These are phyloP conservation scores for Anisodus acutangulus DNA, from an alignment of 257 asterid genomes.

Conservation along the genomic window DNA sequence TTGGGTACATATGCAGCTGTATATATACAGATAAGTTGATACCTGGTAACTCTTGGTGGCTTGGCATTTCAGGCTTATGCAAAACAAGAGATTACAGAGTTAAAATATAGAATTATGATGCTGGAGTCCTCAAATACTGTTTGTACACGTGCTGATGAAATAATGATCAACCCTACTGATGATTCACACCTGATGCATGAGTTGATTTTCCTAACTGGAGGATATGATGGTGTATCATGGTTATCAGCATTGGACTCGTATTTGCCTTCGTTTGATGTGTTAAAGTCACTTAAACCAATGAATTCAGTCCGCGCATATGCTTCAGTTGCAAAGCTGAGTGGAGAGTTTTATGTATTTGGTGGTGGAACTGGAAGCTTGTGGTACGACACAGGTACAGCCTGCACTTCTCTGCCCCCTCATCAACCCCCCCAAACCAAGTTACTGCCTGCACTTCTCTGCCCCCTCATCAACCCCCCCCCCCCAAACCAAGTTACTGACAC, in stretches of 20 bases:
- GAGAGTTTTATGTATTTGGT: constrained; percentile 76
- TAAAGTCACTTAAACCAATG: constrained; percentile 72
- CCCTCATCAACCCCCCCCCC: neutral
- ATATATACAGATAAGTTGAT: neutral
- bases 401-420: neutral
- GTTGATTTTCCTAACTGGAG: constrained; percentile 71
- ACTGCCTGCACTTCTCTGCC: neutral
- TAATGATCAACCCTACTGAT: constrained; percentile 41
- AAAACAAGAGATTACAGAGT: constrained; percentile 58
- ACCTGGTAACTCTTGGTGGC: constrained; percentile 15
- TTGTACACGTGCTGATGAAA: constrained; percentile 38
- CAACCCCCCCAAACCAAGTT: neutral
- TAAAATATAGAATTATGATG: constrained; percentile 47
- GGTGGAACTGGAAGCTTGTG: constrained; percentile 67
- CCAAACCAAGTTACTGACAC: constrained; percentile 7
- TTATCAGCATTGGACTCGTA: constrained; percentile 64
- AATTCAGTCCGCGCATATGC: constrained; percentile 62
- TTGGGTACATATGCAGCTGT: neutral
- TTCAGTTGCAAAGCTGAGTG: constrained; percentile 59
- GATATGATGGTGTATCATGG: constrained; percentile 77
- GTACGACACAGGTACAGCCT: constrained; percentile 71
- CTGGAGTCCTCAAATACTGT: constrained; percentile 55
- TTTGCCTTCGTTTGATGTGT: constrained; percentile 63
- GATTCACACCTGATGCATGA: constrained; percentile 45
- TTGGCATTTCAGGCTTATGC: constrained; percentile 60